phyloP scores from a whole-genome alignment of 2,329 filamentous ascomycete species.

The Aspergillus quadricinctus region DNA sequence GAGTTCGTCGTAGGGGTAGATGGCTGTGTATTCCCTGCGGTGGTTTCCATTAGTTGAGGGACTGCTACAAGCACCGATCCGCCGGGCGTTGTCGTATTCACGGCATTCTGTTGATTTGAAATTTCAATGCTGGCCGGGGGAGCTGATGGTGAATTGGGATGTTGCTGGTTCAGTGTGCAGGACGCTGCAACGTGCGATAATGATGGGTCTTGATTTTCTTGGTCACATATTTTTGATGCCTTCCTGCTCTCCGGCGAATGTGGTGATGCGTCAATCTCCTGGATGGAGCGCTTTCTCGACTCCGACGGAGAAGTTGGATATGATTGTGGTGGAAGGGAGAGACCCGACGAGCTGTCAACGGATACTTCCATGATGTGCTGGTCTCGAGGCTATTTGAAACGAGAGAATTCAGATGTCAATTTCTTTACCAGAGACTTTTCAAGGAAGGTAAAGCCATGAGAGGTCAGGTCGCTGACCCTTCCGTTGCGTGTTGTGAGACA shows the following conservation, averaged over 20 bases:
- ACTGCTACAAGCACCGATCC: neutral
- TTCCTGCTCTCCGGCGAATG: conserved; percentile 8
- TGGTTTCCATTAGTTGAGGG: neutral
- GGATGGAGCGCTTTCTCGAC: conserved; percentile 26
- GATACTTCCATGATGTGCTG: conserved; percentile 8
- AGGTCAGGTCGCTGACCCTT: neutral
- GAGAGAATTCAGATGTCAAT: neutral
- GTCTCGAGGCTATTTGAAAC: neutral
- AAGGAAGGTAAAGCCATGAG: neutral
- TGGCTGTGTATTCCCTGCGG: neutral
- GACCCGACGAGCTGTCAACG: conserved; percentile 19
- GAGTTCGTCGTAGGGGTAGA: neutral
- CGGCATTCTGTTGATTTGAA: neutral
- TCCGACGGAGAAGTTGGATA: conserved; percentile 14
- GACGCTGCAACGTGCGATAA: neutral
- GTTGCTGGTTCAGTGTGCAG: neutral
- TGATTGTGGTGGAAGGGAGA: conserved; percentile 16
- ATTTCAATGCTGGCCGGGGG: neutral
- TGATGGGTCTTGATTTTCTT: conserved; percentile 10
- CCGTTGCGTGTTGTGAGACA: conserved; percentile 1
- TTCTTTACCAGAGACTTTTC: neutral
- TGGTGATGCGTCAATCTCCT: conserved; percentile 20
- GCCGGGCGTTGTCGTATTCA: neutral
- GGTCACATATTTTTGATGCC: conserved; percentile 7
- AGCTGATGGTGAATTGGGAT: neutral